Base-by-base conservation (phyloP, 2,329 filamentous ascomycete species). In the Dactylellina drechsleri region DNA sequence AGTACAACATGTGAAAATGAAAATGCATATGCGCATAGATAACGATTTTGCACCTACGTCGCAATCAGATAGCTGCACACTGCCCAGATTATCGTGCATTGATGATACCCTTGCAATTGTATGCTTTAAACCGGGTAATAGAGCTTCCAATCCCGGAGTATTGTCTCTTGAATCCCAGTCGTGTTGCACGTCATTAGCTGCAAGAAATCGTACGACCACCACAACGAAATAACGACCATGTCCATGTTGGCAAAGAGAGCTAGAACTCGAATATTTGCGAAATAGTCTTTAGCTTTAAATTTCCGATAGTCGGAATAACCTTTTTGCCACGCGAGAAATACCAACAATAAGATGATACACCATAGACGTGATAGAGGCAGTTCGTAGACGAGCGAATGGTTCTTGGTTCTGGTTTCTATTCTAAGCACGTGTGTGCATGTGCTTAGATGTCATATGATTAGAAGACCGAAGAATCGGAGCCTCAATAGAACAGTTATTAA, bases 321-420 rank as follows among this genome's bases (percentile, higher is more conserved):
- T 68, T 68, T 67, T 41, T 12, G 13, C 66, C 66, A 68, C 66
- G 66, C 26, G 66, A 68, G 66, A 2, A n/a, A 41, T 23, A 13
- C n/a, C 16, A 18, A 7, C 13, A 7, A 41, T 26, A 23, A 16
- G 23, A 67, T 26, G 20, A 50, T 47, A 43, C 50, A 31, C 15
- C 7, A 3, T 67, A 12, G 23, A 54, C 16, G 45, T 36, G 28
- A 36, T 36, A 36, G 31, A 36, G 10, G 31, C 3, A 36, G 10
- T 10, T 58, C 20, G 57, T 16, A 16, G 13, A 28, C 45, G 18
- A n/a, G 16, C 2, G 16, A 16, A n/a, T 36, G 50, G 61, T 54
- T 18, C 40, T 43, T 57, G 50, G 54, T 18, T 45, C 12, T n/a
- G 12, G 18, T 26, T 43, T 23, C 36, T 43, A 45, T 36, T 20